phyloP scores from a whole-genome alignment of 768 basidiomycete species.

The Termitomyces sp. region DNA sequence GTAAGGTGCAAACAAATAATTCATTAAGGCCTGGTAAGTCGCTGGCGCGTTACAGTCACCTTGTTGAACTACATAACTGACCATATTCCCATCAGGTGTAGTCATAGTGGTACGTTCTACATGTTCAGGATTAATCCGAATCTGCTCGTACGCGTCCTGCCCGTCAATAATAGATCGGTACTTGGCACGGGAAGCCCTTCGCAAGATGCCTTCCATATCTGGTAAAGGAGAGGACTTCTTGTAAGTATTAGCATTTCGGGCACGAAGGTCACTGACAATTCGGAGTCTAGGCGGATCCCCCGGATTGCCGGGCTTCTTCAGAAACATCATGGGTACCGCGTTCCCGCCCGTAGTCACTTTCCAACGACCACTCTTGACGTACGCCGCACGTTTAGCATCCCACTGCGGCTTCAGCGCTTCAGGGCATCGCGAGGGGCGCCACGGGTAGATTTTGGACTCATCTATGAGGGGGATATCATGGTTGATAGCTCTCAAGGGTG shows the following conservation, averaged over 20 bases:
- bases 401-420: conserved; percentile 29
- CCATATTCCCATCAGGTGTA: conserved; percentile 22
- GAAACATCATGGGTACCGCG: conserved; percentile 30
- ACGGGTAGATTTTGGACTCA: conserved; percentile 20
- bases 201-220: background rate
- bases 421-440: conserved; percentile 33
- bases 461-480: conserved; percentile 21
- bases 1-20: conserved; percentile 17
- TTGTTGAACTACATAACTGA: too few relatives aligned
- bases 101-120: conserved; percentile 24
- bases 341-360: conserved; percentile 26
- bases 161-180: conserved; percentile 16
- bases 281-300: conserved; percentile 13
- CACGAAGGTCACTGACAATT: conserved; percentile 27
- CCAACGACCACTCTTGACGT: conserved; percentile 26
- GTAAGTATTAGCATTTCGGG: conserved; percentile 21
- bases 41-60: conserved; percentile 5
- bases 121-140: conserved; percentile 22
- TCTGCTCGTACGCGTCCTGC: conserved; percentile 34
- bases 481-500: conserved; percentile 20
- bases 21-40: conserved; percentile 43
- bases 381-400: conserved; percentile 24
- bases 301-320: conserved; percentile 15
- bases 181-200: conserved; percentile 15
- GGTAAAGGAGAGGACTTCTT: too few relatives aligned